Conservation (phyloP, 306 rosid species). For the Trifolium subterraneum region DNA sequence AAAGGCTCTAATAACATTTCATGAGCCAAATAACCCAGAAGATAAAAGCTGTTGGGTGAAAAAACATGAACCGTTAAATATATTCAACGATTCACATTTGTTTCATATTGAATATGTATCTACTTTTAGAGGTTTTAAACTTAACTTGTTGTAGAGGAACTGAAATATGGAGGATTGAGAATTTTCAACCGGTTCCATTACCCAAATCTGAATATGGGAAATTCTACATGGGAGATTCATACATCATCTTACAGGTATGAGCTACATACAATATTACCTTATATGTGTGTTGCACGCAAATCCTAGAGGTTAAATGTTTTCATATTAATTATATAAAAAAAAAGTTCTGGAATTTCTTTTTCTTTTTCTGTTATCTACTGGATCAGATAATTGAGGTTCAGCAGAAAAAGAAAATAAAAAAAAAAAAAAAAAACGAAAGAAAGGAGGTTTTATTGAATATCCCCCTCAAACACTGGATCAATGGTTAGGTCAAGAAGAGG, state of each 20-base stretch:
- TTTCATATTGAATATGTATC: conserved; percentile 33
- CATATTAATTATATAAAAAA: background rate
- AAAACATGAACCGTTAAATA: conserved; percentile 17
- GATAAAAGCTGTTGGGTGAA: background rate
- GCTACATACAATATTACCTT: conserved; percentile 33
- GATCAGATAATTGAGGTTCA: conserved; percentile 4
- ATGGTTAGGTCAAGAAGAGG: conserved; percentile 1
- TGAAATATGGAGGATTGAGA: conserved; percentile 97
- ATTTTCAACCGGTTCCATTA: conserved; percentile 88
- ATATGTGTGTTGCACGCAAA: background rate
- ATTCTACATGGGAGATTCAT: conserved; percentile 91
- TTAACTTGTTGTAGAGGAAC: conserved; percentile 84
- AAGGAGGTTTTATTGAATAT: background rate
- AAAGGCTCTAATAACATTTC: conserved; percentile 12
- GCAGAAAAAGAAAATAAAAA: background rate
- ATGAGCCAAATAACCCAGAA: conserved; percentile 29
- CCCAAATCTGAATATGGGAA: conserved; percentile 93
- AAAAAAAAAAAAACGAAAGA: background rate
- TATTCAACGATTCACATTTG: conserved; percentile 21
- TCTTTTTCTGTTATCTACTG: conserved; percentile 6
- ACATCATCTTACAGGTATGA: conserved; percentile 84
- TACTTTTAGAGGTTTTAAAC: conserved; percentile 48
- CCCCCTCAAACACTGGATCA: conserved; percentile 11
- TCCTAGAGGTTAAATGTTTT: background rate
- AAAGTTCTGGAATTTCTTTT: conserved; percentile 6